Conservation (phyloP, 495 filamentous ascomycete species). For the Chaetomium cochliodes region DNA sequence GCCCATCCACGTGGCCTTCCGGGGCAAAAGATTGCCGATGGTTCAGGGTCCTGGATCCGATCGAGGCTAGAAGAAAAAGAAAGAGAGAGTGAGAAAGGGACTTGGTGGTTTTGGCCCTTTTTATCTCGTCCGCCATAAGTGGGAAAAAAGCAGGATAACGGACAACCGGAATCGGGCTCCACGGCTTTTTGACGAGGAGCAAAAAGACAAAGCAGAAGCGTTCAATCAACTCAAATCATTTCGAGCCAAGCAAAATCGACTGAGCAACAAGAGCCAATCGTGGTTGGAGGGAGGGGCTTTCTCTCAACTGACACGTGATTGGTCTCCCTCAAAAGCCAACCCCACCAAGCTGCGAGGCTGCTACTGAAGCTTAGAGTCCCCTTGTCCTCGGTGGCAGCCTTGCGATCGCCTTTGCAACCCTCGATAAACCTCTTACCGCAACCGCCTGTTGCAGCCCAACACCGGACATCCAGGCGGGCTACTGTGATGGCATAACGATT, state of each 20-base stretch:
- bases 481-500: background rate
- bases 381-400: conserved; percentile 2
- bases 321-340: background rate
- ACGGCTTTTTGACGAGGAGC: too few relatives aligned
- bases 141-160: too few relatives aligned
- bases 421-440: background rate
- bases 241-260: too few relatives aligned
- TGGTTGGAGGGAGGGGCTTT: background rate
- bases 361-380: background rate
- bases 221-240: too few relatives aligned
- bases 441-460: background rate
- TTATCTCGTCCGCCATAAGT: too few relatives aligned
- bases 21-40: background rate
- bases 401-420: background rate
- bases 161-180: too few relatives aligned
- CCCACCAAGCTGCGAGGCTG: background rate
- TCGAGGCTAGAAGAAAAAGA: background rate
- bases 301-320: background rate
- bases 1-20: conserved; percentile 3
- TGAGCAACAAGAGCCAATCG: too few relatives aligned
- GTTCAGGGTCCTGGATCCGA: background rate
- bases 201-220: too few relatives aligned
- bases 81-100: too few relatives aligned
- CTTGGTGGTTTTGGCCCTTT: too few relatives aligned
- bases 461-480: background rate